Base-by-base conservation (phyloP, 1,284 basidiomycete species). In the Sanghuangporus weigelae region DNA sequence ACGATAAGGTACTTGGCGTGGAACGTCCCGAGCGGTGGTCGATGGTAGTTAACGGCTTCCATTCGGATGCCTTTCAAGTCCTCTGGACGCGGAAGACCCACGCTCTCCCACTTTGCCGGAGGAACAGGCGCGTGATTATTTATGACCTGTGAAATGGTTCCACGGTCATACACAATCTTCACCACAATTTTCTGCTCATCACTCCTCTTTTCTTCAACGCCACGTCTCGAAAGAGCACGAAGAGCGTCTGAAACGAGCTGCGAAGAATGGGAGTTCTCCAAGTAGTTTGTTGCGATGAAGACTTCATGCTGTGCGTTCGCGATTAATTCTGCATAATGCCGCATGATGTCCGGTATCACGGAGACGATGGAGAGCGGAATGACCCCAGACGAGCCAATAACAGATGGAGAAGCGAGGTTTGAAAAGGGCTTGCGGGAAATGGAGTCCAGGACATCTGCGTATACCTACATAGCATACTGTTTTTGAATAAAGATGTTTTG, bases 1-100 rank as follows among this genome's bases (percentile, higher is more conserved):
- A 92, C 84, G 60, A 92, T 78, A 71, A 91, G 78, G 67, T 89
- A 90, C 72, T 93, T 92, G 51, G 86, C 84, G 69, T 93, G 91
- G 74, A 92, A 93, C 0, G 89, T 92, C 38, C 89, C 89, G 56
- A 89, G 75, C 19, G 86, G 67, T 1, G 86, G 85, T 26, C 81
- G 76, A 67, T 79, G 76, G 62, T 76, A 78, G 67, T 81, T 79
- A 56, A 89, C 76, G 42, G 88, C 82, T 70, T 90, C 81, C 60
- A 90, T 75, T 48, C 84, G 77, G 36, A 90, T 73, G 61, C 86
- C 82, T 1, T 82, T 83, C 42, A 90, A 82, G 59, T 89, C 84
- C 12, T 82, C 77, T 42, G 78, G 74, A 38, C 71, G 72, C 1
- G 89, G 88, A 0, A 90, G 72, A 60, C 83, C 80, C 31, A 90